A percentile compares a stretch with the other conserved stretches of the same genome.
Conservation (phyloP, 345 rosid genomes). For the Tarenaya hassleriana region DNA sequence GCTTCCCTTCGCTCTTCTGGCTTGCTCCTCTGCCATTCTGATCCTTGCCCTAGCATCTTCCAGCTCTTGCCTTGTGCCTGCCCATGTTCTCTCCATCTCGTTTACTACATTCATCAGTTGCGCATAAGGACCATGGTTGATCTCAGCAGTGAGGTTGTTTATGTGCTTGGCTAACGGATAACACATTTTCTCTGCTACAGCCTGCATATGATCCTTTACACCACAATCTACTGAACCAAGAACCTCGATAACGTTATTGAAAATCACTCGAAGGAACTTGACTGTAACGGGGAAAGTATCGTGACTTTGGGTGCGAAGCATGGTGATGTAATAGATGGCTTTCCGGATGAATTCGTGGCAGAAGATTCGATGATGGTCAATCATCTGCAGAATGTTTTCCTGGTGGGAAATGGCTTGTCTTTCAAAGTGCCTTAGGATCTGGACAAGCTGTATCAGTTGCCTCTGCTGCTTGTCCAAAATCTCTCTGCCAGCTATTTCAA, state of each 20-base stretch:
- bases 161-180: slow-evolving; percentile 51
- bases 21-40: slow-evolving; percentile 36
- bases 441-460: slow-evolving; percentile 40
- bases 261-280: slow-evolving; percentile 39
- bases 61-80: slow-evolving; percentile 36
- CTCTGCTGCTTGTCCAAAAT: slow-evolving; percentile 38
- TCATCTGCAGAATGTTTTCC: slow-evolving; percentile 34
- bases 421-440: slow-evolving; percentile 45
- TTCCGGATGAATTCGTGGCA: slow-evolving; percentile 39
- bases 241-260: slow-evolving; percentile 30
- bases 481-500: slow-evolving; percentile 35
- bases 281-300: slow-evolving; percentile 31
- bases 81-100: slow-evolving; percentile 41
- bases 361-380: slow-evolving; percentile 29
- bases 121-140: slow-evolving; percentile 39
- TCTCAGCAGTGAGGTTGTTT: slow-evolving; percentile 39
- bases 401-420: slow-evolving; percentile 36
- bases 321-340: slow-evolving; percentile 24
- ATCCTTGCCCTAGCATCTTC: slow-evolving; percentile 42
- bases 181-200: slow-evolving; percentile 43
- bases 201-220: slow-evolving; percentile 40
- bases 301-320: slow-evolving; percentile 32
- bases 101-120: slow-evolving; percentile 36
- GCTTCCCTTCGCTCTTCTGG: slow-evolving; percentile 15
- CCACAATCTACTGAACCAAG: slow-evolving; percentile 46